Percentiles rank a stretch among this genome's conserved stretches.
phyloP scores from a whole-genome alignment of 1,284 basidiomycete species.

The Pseudozyma sp. region DNA sequence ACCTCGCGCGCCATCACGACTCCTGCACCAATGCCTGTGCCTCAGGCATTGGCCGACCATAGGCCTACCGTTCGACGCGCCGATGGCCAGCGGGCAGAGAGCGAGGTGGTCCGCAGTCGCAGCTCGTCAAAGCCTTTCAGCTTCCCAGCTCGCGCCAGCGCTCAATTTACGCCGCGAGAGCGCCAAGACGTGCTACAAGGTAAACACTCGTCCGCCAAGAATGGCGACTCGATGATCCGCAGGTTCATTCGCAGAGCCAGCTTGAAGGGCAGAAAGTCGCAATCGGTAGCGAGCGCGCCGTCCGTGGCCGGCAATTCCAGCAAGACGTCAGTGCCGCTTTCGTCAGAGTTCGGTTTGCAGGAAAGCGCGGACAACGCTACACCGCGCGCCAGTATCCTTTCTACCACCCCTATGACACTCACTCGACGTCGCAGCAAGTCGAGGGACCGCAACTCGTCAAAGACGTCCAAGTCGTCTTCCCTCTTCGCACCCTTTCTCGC shows the following conservation, averaged over 20 bases:
- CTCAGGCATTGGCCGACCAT: slow-evolving; percentile 29
- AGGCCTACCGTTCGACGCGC: slow-evolving; percentile 35
- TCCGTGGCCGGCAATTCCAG: slow-evolving; percentile 3
- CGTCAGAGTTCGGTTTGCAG: slow-evolving; percentile 23
- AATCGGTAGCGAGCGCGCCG: slow-evolving; percentile 26
- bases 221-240: slow-evolving; percentile 33
- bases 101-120: slow-evolving; percentile 34
- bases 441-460: slow-evolving; percentile 19
- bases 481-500: slow-evolving; percentile 49
- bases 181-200: slow-evolving; percentile 15
- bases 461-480: slow-evolving; percentile 18
- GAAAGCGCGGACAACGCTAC: slow-evolving; percentile 8
- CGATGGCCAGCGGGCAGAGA: slow-evolving; percentile 43
- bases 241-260: slow-evolving; percentile 45
- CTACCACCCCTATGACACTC: slow-evolving; percentile 7
- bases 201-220: slow-evolving; percentile 9
- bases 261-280: slow-evolving; percentile 39
- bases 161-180: slow-evolving; percentile 27
- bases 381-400: slow-evolving; percentile 20
- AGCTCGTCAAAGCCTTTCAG: slow-evolving; percentile 34
- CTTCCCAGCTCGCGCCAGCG: slow-evolving; percentile 36
- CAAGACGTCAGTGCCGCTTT: slow-evolving; percentile 21
- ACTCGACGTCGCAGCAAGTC: slow-evolving; percentile 36
- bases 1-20: slow-evolving; percentile 33
- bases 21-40: slow-evolving; percentile 39